A percentile compares a stretch with the other conserved stretches of the same genome.
Conservation (phyloP, 2,329 filamentous ascomycete species). For the Talaromyces sp. region DNA sequence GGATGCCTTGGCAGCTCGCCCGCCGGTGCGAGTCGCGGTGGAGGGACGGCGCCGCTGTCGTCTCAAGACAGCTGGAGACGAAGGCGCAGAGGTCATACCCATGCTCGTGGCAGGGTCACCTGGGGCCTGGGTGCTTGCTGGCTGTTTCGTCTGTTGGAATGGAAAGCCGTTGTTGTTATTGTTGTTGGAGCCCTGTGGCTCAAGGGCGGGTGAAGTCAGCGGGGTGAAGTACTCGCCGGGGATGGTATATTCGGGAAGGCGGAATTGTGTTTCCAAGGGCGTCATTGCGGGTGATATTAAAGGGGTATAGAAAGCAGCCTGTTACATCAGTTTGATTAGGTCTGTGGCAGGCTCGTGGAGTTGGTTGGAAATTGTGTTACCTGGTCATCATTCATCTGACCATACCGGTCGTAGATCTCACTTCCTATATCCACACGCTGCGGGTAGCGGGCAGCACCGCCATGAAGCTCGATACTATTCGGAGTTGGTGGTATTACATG, state of each 20-base stretch:
- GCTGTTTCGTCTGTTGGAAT: constrained; percentile 30
- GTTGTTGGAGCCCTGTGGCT: constrained; percentile 38
- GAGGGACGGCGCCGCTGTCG: constrained; percentile 37
- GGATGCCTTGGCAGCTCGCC: constrained; percentile 39
- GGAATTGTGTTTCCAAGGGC: constrained; percentile 44
- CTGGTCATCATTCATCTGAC: constrained; percentile 41
- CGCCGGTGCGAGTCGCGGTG: constrained; percentile 27
- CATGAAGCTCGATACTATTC: constrained; percentile 46
- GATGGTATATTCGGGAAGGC: constrained; percentile 44
- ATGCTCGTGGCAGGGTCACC: constrained; percentile 32
- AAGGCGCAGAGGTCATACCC: constrained; percentile 25
- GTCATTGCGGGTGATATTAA: constrained; percentile 49
- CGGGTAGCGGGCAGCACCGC: constrained; percentile 36
- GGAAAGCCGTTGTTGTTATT: constrained; percentile 26
- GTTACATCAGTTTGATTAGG: constrained; percentile 14
- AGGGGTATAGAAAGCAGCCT: constrained; percentile 45
- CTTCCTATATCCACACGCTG: constrained; percentile 36
- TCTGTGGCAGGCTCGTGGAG: background rate
- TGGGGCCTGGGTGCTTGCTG: constrained; percentile 35
- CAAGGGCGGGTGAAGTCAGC: constrained; percentile 47
- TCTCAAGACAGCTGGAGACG: constrained; percentile 30
- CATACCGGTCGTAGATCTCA: constrained; percentile 42
- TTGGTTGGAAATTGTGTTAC: constrained; percentile 22
- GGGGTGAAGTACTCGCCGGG: constrained; percentile 48
- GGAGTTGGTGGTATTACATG: constrained; percentile 44